Conservation (phyloP, 768 basidiomycete genomes). For the Rhodosporidiobolus sp. region DNA sequence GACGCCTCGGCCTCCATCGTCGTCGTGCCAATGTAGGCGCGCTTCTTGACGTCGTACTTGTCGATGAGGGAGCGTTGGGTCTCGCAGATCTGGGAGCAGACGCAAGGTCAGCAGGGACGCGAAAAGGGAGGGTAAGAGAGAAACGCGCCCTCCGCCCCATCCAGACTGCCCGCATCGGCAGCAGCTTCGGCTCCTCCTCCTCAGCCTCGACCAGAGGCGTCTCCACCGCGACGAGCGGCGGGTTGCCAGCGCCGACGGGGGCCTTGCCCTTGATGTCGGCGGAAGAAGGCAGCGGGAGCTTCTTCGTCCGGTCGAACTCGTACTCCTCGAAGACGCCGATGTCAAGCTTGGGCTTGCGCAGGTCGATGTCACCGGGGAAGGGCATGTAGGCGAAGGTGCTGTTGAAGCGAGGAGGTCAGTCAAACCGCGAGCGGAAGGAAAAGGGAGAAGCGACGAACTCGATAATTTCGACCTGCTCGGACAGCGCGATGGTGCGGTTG, state of each 20-base stretch:
- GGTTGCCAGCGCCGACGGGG: too few relatives aligned
- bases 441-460: conserved; percentile 15
- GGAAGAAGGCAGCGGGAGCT: too few relatives aligned
- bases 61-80: conserved; percentile 59
- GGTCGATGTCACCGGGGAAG: conserved; percentile 72
- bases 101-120: background rate
- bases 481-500: conserved; percentile 30
- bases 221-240: too few relatives aligned
- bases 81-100: conserved; percentile 30
- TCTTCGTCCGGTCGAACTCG: conserved; percentile 14
- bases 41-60: conserved; percentile 81
- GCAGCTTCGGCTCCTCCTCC: conserved; percentile 4
- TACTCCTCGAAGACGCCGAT: conserved; percentile 42
- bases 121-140: background rate
- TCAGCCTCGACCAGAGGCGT: background rate
- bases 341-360: conserved; percentile 55
- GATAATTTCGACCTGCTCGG: conserved; percentile 24
- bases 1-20: conserved; percentile 97
- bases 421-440: background rate
- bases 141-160: conserved; percentile 80
- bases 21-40: conserved; percentile 88
- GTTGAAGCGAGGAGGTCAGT: background rate
- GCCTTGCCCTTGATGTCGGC: too few relatives aligned
- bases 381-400: conserved; percentile 75
- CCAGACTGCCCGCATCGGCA: conserved; percentile 56